Percentiles rank a stretch among this genome's conserved stretches.
Evolutionary conservation across 768 basidiomycete genomes (phyloP).

Genomic region (Kondoa subrosea): DNA sequence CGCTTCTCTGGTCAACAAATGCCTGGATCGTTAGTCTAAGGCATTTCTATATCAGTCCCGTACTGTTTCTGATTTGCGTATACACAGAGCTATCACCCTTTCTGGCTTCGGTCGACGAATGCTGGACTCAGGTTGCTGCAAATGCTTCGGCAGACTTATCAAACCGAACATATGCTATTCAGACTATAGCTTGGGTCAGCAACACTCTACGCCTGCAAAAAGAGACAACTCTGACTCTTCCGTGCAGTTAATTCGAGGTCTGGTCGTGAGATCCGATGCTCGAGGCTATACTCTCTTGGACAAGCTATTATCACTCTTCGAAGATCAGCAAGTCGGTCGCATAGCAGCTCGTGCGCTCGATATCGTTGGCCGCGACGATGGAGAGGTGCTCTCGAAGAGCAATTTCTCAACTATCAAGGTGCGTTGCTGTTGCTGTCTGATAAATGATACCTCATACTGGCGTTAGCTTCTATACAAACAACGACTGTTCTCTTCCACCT

Average conservation of each 20-base stretch:
- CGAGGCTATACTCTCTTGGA: slow-evolving; percentile 44
- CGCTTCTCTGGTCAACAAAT: slow-evolving; percentile 40
- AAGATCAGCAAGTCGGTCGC: slow-evolving; percentile 48
- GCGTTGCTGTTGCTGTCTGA: slow-evolving; percentile 16
- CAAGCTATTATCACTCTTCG: slow-evolving; percentile 52
- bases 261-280: slow-evolving; percentile 58
- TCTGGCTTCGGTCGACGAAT: neutral
- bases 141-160: neutral
- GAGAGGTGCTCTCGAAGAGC: slow-evolving; percentile 52
- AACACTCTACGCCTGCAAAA: neutral
- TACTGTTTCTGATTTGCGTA: neutral
- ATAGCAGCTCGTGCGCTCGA: slow-evolving; percentile 64
- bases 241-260: slow-evolving; percentile 54
- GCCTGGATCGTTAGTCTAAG: slow-evolving; percentile 48
- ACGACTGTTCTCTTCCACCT: slow-evolving; percentile 46
- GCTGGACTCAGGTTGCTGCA: slow-evolving; percentile 4
- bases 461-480: slow-evolving; percentile 36
- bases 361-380: slow-evolving; percentile 43
- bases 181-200: slow-evolving; percentile 28
- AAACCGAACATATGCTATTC: slow-evolving; percentile 22
- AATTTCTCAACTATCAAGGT: slow-evolving; percentile 68
- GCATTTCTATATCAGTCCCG: slow-evolving; percentile 26
- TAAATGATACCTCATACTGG: neutral
- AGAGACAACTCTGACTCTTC: neutral
- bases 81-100: slow-evolving; percentile 5